Conservation (phyloP, 371 early-diverging fungal genomes). For the Coemansia sp. region DNA sequence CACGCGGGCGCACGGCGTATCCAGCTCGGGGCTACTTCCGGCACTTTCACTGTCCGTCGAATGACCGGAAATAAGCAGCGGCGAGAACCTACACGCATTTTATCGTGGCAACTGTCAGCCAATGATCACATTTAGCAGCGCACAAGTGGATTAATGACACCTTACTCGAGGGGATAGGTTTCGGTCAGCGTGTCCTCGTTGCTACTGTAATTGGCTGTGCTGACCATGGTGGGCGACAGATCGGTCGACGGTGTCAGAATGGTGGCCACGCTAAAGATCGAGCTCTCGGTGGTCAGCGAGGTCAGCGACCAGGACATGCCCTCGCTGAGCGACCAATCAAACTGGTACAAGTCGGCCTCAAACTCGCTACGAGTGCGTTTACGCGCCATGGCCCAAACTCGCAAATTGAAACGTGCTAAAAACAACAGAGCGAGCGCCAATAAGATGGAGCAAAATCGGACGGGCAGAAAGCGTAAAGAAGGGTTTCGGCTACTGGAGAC, state of each 20-base stretch:
- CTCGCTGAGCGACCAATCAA: slow-evolving; percentile 25
- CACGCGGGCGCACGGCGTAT: not conserved
- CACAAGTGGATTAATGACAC: not conserved
- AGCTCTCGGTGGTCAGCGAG: slow-evolving; percentile 23
- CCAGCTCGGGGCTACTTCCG: not conserved
- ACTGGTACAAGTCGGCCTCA: slow-evolving; percentile 8
- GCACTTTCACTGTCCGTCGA: not conserved
- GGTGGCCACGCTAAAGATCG: slow-evolving; percentile 9
- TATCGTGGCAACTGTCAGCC: not conserved
- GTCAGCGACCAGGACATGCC: slow-evolving; percentile 24
- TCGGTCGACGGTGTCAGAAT: slow-evolving; percentile 17
- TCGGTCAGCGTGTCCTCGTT: not conserved
- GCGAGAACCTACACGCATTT: not conserved
- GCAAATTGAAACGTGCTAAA: no score
- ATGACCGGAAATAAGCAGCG: not conserved
- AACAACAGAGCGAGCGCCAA: not conserved
- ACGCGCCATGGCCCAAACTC: not conserved
- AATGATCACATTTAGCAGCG: not conserved
- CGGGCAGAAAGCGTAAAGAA: no score
- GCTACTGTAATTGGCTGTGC: not conserved
- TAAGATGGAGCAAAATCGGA: not conserved
- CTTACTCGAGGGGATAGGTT: not conserved
- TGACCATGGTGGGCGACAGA: not conserved
- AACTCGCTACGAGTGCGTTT: slow-evolving; percentile 9
- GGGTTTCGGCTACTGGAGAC: not conserved